Evolutionary conservation across 106 monocot species (phyloP).

Genomic region (Acorus gramineus): DNA sequence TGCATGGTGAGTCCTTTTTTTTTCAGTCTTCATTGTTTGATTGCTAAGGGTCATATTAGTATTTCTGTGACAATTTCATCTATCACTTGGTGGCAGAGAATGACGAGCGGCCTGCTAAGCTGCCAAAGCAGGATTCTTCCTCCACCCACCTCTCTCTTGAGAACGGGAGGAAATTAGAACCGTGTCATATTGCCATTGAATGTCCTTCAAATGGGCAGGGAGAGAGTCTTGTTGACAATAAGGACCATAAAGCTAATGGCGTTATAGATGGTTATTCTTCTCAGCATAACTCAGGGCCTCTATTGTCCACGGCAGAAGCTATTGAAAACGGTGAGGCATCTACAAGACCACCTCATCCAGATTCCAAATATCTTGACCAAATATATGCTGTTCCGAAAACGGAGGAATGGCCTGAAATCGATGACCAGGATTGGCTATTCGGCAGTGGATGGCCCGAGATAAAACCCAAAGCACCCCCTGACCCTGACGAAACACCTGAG

Average conservation of each 20-base stretch:
- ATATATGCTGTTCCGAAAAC: constrained; percentile 3
- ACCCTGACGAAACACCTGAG: constrained; percentile 1
- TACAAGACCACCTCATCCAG: constrained; percentile 8
- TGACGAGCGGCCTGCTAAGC: too few relatives aligned
- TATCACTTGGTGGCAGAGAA: too few relatives aligned
- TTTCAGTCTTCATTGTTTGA: not conserved
- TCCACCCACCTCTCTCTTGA: too few relatives aligned
- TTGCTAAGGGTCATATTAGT: not conserved
- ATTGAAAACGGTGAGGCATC: not conserved
- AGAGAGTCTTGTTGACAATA: too few relatives aligned
- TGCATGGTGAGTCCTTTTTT: constrained; percentile 8
- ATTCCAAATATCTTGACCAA: not conserved
- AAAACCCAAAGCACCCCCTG: not conserved
- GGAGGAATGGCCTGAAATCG: constrained; percentile 5
- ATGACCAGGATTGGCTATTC: constrained; percentile 13
- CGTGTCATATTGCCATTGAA: too few relatives aligned
- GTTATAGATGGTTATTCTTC: not conserved
- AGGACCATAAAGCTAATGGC: not conserved
- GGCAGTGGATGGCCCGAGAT: not conserved
- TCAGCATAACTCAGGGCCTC: not conserved
- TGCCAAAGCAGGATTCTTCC: too few relatives aligned
- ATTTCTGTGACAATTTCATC: not conserved
- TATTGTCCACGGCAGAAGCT: not conserved
- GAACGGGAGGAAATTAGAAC: too few relatives aligned
- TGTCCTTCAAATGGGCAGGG: too few relatives aligned